Evolutionary conservation across 768 basidiomycete genomes (phyloP).

Genomic region (Rhodotorula diobovata): DNA sequence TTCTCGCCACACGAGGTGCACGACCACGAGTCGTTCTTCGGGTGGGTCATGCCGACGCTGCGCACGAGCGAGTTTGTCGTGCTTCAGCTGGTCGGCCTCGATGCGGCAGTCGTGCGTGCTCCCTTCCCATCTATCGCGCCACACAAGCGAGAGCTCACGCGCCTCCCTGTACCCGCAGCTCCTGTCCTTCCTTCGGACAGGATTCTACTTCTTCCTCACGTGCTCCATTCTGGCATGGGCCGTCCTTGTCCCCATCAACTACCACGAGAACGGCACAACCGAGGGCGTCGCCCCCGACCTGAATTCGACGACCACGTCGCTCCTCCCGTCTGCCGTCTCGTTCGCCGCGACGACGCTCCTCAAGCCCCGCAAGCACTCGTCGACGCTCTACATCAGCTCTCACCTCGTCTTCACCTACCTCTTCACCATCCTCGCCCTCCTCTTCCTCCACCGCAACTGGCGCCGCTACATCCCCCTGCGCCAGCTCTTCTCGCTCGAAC

Average conservation of each 20-base stretch:
- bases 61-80: constrained; percentile 85
- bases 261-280: constrained; percentile 62
- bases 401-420: constrained; percentile 91
- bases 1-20: constrained; percentile 93
- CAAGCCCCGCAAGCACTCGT: constrained; percentile 54
- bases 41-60: constrained; percentile 92
- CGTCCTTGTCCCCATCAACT: constrained; percentile 93
- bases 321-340: background rate
- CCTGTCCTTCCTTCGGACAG: constrained; percentile 90
- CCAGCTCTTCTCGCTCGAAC: constrained; percentile 87
- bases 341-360: constrained; percentile 44
- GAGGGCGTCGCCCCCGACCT: constrained; percentile 48
- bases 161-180: constrained; percentile 54
- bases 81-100: constrained; percentile 90
- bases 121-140: too few relatives aligned
- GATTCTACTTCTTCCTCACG: constrained; percentile 81
- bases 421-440: constrained; percentile 80
- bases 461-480: constrained; percentile 79
- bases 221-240: constrained; percentile 74
- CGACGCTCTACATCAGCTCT: constrained; percentile 57
- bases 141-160: background rate
- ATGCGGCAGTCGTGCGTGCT: constrained; percentile 87
- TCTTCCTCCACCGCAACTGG: constrained; percentile 84
- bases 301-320: constrained; percentile 19
- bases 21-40: constrained; percentile 78